Evolutionary conservation across 2,329 filamentous ascomycete genomes (phyloP).

Genomic region (Fusarium sororula): DNA sequence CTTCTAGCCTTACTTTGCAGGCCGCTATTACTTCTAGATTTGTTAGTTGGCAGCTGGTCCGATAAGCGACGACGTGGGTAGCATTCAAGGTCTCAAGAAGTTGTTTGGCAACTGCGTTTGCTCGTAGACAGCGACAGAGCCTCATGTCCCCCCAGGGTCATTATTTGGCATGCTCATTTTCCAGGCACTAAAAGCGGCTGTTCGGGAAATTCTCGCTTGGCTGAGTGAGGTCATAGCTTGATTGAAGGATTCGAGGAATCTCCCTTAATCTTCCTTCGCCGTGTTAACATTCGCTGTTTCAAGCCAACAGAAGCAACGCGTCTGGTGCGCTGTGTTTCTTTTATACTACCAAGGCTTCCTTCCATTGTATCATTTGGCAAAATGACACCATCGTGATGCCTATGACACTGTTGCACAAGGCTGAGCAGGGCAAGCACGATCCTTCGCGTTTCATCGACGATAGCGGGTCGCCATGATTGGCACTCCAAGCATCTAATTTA

Average conservation of each 20-base stretch:
- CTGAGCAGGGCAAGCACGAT: not conserved
- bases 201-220: not conserved
- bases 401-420: not conserved
- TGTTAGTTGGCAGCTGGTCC: not conserved
- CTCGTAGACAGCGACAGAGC: not conserved
- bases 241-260: not conserved
- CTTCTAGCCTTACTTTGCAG: not conserved
- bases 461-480: not conserved
- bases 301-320: not conserved
- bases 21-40: not conserved
- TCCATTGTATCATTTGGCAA: rapidly evolving
- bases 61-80: not conserved
- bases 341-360: not conserved
- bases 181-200: not conserved
- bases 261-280: not conserved
- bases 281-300: not conserved
- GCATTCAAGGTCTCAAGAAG: not conserved
- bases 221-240: not conserved
- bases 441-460: slow-evolving; percentile 6
- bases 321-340: not conserved
- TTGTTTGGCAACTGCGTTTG: not conserved
- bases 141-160: not conserved
- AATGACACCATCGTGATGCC: not conserved
- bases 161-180: not conserved
- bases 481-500: not conserved